Conservation (phyloP, 345 rosid genomes). For the Aquilaria sinensis region DNA sequence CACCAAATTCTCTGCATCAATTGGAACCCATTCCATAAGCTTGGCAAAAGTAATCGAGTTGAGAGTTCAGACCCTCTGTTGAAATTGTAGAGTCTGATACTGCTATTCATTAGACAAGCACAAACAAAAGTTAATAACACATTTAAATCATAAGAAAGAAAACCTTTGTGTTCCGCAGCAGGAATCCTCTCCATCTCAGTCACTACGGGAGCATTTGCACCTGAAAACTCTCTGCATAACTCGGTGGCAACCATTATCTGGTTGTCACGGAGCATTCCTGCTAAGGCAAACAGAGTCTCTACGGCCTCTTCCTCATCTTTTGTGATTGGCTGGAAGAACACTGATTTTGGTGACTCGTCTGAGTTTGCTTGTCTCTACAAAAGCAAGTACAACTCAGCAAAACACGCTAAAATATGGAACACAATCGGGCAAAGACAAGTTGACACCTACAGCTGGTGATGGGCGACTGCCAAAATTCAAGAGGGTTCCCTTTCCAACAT, state of each 20-base stretch:
- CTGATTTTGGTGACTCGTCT: slow-evolving; percentile 17
- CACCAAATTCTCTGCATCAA: no score
- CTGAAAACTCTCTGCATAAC: no score
- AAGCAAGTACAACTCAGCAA: slow-evolving; percentile 10
- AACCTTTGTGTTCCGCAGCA: slow-evolving; percentile 18
- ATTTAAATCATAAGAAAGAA: not conserved
- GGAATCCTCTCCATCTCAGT: slow-evolving; percentile 12
- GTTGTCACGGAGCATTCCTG: slow-evolving; percentile 54
- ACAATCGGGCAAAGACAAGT: slow-evolving; percentile 1
- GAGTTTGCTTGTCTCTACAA: slow-evolving; percentile 23
- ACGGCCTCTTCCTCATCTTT: slow-evolving; percentile 97
- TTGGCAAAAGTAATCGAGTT: no score
- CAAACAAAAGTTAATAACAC: slow-evolving; percentile 1
- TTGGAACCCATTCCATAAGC: no score
- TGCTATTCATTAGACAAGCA: not conserved
- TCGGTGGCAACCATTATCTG: not conserved
- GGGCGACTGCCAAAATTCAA: slow-evolving; percentile 40
- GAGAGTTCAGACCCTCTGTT: slow-evolving; percentile 23
- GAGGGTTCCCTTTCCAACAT: slow-evolving; percentile 32
- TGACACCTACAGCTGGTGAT: slow-evolving; percentile 11
- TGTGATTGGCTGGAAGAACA: slow-evolving; percentile 47
- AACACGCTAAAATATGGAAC: slow-evolving; percentile 4
- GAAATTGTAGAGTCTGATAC: slow-evolving; percentile 11
- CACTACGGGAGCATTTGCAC: no score
- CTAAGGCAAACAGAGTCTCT: slow-evolving; percentile 80